These are phyloP conservation scores for Metarhizium anisopliae DNA, from an alignment of 2,329 filamentous ascomycete genomes.

Conservation along the genomic window DNA sequence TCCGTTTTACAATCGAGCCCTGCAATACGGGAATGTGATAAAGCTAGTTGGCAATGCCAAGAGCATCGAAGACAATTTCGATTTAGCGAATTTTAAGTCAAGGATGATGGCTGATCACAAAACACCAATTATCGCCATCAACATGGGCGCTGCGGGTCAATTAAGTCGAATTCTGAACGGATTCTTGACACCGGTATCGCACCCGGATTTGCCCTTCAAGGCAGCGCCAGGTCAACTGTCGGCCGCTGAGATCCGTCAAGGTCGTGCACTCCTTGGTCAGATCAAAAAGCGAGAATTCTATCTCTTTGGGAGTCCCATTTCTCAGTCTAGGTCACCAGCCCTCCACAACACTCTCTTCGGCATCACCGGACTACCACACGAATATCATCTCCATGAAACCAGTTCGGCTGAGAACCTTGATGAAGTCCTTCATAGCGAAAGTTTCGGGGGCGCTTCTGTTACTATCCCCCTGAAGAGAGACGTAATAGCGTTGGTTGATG, in stretches of 20 bases:
- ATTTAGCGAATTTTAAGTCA: constrained; percentile 70
- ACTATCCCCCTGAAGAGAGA: constrained; percentile 93
- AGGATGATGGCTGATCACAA: constrained; percentile 65
- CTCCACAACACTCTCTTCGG: constrained; percentile 83
- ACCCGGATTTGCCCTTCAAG: constrained; percentile 81
- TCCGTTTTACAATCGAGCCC: constrained; percentile 76
- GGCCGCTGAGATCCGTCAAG: constrained; percentile 76
- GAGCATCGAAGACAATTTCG: constrained; percentile 75
- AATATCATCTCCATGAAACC: constrained; percentile 72
- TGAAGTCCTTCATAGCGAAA: constrained; percentile 55
- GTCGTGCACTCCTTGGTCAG: constrained; percentile 69
- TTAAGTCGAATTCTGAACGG: constrained; percentile 82
- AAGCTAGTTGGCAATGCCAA: constrained; percentile 83
- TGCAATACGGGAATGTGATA: constrained; percentile 86
- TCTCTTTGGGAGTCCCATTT: constrained; percentile 80
- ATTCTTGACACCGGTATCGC: constrained; percentile 92
- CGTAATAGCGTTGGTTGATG: constrained; percentile 72
- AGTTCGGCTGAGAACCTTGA: constrained; percentile 51
- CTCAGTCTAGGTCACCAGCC: constrained; percentile 73
- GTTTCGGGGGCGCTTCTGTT: constrained; percentile 89
- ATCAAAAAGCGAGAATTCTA: constrained; percentile 70
- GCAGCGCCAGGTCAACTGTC: constrained; percentile 92
- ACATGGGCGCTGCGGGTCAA: constrained; percentile 86
- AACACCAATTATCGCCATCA: constrained; percentile 85
- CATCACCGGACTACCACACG: constrained; percentile 70